Evolutionary conservation across 768 basidiomycete species (phyloP).

Genomic region (Suillus weaverae): DNA sequence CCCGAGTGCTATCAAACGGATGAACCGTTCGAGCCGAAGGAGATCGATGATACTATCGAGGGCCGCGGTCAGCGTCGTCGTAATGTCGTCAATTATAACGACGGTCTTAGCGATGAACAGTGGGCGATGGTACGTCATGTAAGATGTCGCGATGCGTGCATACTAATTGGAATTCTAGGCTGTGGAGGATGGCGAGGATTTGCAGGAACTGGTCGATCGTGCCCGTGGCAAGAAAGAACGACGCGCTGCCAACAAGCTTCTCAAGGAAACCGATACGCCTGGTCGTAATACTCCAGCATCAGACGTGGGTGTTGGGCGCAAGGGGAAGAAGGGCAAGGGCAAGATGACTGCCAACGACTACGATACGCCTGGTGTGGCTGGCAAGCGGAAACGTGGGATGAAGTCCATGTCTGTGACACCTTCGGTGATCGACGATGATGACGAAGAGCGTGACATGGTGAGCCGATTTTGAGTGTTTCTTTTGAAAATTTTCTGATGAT

Average conservation of each 20-base stretch:
- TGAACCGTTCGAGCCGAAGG: conserved; percentile 73
- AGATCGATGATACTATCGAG: conserved; percentile 51
- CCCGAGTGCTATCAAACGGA: conserved; percentile 89
- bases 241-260: conserved; percentile 56
- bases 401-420: conserved; percentile 80
- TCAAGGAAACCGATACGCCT: conserved; percentile 60
- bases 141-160: background rate
- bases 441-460: conserved; percentile 74
- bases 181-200: conserved; percentile 78
- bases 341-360: conserved; percentile 50
- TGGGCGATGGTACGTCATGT: conserved; percentile 71
- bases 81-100: conserved; percentile 87
- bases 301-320: conserved; percentile 57
- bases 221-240: conserved; percentile 65
- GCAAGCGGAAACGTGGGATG: conserved; percentile 74
- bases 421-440: conserved; percentile 70
- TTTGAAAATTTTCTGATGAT: conserved; percentile 1
- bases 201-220: conserved; percentile 70
- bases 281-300: conserved; percentile 65
- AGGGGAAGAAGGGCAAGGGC: conserved; percentile 57
- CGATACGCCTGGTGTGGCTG: conserved; percentile 40
- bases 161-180: conserved; percentile 42
- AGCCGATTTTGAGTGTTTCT: conserved; percentile 23
- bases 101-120: conserved; percentile 91
- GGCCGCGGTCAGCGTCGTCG: conserved; percentile 86